Conservation (phyloP, 306 rosid species). For the Prunus salicina region DNA sequence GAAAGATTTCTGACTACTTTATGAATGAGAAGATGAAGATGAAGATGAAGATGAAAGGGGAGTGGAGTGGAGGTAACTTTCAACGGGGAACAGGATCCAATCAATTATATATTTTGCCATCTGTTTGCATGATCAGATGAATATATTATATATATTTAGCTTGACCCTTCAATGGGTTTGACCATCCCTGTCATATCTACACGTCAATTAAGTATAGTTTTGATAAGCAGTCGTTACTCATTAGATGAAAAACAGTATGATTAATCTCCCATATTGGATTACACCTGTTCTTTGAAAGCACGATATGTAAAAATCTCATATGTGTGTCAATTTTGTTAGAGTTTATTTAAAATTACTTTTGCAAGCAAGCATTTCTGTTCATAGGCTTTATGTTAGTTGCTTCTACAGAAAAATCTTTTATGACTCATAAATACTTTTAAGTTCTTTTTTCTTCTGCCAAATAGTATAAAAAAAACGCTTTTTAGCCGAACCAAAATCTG, state of each 20-base stretch:
- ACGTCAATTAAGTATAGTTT: not conserved
- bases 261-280: not conserved
- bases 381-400: too few relatives aligned
- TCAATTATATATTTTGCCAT: not conserved
- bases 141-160: not conserved
- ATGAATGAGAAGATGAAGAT: not conserved
- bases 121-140: not conserved
- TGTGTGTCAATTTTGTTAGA: too few relatives aligned
- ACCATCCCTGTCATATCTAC: conserved; percentile 15
- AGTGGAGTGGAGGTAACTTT: not conserved
- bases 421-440: too few relatives aligned
- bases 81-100: not conserved
- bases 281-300: not conserved
- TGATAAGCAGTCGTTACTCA: not conserved
- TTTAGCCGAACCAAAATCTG: too few relatives aligned
- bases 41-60: not conserved
- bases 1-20: not conserved
- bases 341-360: too few relatives aligned
- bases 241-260: not conserved
- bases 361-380: too few relatives aligned
- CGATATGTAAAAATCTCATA: too few relatives aligned
- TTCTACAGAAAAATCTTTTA: too few relatives aligned
- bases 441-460: too few relatives aligned
- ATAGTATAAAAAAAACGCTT: too few relatives aligned
- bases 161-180: not conserved